Conservation (phyloP, 768 basidiomycete genomes). For the Suillus bovinus region DNA sequence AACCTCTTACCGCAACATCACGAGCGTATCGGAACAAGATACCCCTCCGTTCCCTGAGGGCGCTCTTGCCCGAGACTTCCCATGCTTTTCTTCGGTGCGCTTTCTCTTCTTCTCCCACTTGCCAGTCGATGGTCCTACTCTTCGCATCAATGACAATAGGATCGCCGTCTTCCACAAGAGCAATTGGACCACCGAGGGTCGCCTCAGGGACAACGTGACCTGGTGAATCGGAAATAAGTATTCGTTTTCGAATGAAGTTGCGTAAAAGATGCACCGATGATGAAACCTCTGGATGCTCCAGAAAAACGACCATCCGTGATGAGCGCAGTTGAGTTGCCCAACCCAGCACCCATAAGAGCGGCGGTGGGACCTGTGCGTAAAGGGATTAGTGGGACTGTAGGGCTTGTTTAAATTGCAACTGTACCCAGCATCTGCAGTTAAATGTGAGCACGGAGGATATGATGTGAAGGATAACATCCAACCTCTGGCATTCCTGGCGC, state of each 20-base stretch:
- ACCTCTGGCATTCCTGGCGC: constrained; percentile 93
- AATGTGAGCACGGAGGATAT: constrained; percentile 5
- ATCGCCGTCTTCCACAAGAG: constrained; percentile 84
- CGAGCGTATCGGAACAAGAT: constrained; percentile 79
- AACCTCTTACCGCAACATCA: constrained; percentile 76
- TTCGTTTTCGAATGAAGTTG: constrained; percentile 37
- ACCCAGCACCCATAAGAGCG: constrained; percentile 82
- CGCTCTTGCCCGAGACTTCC: constrained; percentile 63
- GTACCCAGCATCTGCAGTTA: constrained; percentile 46
- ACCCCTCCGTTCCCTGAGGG: constrained; percentile 71
- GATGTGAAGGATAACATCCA: constrained; percentile 8
- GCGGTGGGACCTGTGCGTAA: constrained; percentile 63
- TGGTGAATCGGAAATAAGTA: constrained; percentile 33
- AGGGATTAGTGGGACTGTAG: constrained; percentile 9
- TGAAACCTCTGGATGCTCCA: constrained; percentile 72
- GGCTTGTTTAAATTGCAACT: background rate
- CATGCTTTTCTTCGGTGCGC: constrained; percentile 60
- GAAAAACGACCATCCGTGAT: constrained; percentile 92
- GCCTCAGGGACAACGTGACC: constrained; percentile 70
- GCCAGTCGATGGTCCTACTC: constrained; percentile 67
- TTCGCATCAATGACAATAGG: constrained; percentile 71
- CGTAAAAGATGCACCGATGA: constrained; percentile 44
- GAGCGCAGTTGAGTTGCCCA: constrained; percentile 74
- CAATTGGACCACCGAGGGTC: constrained; percentile 82
- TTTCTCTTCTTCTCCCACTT: constrained; percentile 68